Evolutionary conservation across 768 basidiomycete species (phyloP).

Genomic region (Pleurotus cornucopiae): DNA sequence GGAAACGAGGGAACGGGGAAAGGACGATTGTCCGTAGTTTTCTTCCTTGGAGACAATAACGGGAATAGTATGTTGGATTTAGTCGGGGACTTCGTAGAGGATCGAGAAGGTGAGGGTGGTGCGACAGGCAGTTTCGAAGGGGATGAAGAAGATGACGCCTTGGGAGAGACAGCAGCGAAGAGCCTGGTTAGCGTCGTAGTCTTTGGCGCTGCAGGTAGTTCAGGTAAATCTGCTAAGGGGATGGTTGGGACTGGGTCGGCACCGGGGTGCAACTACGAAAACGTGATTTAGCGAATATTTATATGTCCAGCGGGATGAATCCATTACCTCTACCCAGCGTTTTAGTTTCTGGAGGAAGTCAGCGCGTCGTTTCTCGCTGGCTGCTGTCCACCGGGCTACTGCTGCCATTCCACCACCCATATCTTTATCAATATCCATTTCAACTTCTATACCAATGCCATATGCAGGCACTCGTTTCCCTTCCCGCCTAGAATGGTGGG

Average conservation of each 20-base stretch:
- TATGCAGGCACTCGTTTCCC: slow-evolving; percentile 74
- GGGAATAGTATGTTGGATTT: slow-evolving; percentile 40
- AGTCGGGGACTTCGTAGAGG: slow-evolving; percentile 32
- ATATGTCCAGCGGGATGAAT: not conserved
- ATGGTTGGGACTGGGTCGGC: slow-evolving; percentile 44
- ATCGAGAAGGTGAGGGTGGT: slow-evolving; percentile 35
- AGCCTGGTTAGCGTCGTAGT: slow-evolving; percentile 66
- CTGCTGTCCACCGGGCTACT: slow-evolving; percentile 83
- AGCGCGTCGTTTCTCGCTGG: slow-evolving; percentile 54
- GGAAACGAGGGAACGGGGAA: slow-evolving; percentile 30
- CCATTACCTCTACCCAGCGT: slow-evolving; percentile 58
- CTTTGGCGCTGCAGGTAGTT: slow-evolving; percentile 46
- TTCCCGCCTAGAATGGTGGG: slow-evolving; percentile 62
- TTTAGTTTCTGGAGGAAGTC: slow-evolving; percentile 57
- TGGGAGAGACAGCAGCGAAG: slow-evolving; percentile 73
- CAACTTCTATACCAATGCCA: slow-evolving; percentile 84
- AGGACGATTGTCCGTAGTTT: slow-evolving; percentile 38
- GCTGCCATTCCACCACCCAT: slow-evolving; percentile 85
- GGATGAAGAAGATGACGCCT: slow-evolving; percentile 40
- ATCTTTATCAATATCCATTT: slow-evolving; percentile 78
- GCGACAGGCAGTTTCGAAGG: slow-evolving; percentile 24
- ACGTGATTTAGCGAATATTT: slow-evolving; percentile 1
- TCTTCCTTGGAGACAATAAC: slow-evolving; percentile 44
- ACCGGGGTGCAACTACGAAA: slow-evolving; percentile 47
- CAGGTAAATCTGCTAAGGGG: slow-evolving; percentile 64